phyloP scores from a whole-genome alignment of 2,329 filamentous ascomycete species.

The Apiospora kogelbergensis region DNA sequence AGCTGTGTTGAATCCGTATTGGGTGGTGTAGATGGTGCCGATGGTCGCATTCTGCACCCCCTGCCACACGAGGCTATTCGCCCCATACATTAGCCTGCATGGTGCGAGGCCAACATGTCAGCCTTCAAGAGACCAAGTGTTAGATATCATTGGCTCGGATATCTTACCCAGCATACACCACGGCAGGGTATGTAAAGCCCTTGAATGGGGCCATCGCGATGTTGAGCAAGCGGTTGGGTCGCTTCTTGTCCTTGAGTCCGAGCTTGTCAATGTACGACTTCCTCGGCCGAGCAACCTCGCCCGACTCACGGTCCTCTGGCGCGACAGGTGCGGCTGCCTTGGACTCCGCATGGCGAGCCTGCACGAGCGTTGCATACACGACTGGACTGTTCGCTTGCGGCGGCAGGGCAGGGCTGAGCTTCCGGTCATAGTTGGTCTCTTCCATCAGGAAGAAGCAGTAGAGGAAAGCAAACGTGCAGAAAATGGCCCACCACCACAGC shows the following conservation, averaged over 20 bases:
- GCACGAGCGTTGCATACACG: conserved; percentile 10
- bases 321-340: conserved; percentile 12
- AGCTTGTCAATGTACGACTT: conserved; percentile 40
- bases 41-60: conserved; percentile 32
- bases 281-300: conserved; percentile 31
- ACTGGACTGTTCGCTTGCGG: neutral
- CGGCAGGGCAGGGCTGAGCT: conserved; percentile 9
- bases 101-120: neutral
- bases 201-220: conserved; percentile 33
- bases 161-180: conserved; percentile 38
- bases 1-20: conserved; percentile 31
- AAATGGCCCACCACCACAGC: conserved; percentile 28
- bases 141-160: neutral
- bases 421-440: conserved; percentile 48
- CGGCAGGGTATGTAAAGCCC: conserved; percentile 29
- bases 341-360: conserved; percentile 10
- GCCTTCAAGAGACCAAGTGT: neutral
- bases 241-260: conserved; percentile 33
- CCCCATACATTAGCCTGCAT: conserved; percentile 30
- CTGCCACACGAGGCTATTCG: conserved; percentile 32
- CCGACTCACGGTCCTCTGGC: conserved; percentile 24
- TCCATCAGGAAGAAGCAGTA: conserved; percentile 52
- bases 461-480: conserved; percentile 27
- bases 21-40: conserved; percentile 30
- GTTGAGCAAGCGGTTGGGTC: conserved; percentile 37